These are phyloP conservation scores for Conticribra guillardii DNA, from an alignment of 108 stramenopile species.

Conservation along the genomic window DNA sequence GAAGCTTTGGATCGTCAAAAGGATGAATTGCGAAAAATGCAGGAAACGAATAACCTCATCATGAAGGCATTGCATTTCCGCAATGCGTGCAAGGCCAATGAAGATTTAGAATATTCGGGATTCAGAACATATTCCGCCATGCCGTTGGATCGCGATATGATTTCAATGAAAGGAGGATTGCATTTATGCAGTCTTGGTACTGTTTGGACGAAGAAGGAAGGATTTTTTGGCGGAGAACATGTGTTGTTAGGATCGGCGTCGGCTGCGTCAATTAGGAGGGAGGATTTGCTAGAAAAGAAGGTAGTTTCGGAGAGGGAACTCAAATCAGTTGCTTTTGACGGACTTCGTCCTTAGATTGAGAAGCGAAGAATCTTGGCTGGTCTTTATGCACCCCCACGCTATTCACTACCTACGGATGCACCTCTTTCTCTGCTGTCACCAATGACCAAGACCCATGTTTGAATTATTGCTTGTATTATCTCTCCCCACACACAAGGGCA, in stretches of 20 bases:
- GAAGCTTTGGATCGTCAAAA: slow-evolving; percentile 47
- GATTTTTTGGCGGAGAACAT: slow-evolving; percentile 39
- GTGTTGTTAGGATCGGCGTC: slow-evolving; percentile 44
- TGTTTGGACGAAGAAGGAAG: slow-evolving; percentile 53
- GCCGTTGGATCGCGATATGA: slow-evolving; percentile 43
- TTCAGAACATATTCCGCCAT: slow-evolving; percentile 30
- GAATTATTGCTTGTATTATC: background rate
- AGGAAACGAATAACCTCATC: slow-evolving; percentile 56
- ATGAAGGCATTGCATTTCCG: slow-evolving; percentile 71
- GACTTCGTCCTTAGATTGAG: slow-evolving; percentile 20
- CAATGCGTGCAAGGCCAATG: slow-evolving; percentile 51
- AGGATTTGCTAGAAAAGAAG: slow-evolving; percentile 27
- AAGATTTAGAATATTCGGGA: slow-evolving; percentile 45
- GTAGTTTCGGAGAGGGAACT: slow-evolving; percentile 20
- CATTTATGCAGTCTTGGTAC: slow-evolving; percentile 49
- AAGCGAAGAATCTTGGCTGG: background rate
- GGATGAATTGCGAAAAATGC: slow-evolving; percentile 58
- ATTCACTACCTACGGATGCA: background rate
- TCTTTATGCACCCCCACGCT: background rate
- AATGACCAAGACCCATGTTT: background rate
- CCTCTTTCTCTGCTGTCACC: background rate
- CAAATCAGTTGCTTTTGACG: slow-evolving; percentile 31
- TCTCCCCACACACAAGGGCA: background rate
- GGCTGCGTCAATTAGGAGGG: slow-evolving; percentile 7
- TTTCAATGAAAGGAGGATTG: slow-evolving; percentile 20